Conservation (phyloP, 805 yeast species). For the Candida ortonii region DNA sequence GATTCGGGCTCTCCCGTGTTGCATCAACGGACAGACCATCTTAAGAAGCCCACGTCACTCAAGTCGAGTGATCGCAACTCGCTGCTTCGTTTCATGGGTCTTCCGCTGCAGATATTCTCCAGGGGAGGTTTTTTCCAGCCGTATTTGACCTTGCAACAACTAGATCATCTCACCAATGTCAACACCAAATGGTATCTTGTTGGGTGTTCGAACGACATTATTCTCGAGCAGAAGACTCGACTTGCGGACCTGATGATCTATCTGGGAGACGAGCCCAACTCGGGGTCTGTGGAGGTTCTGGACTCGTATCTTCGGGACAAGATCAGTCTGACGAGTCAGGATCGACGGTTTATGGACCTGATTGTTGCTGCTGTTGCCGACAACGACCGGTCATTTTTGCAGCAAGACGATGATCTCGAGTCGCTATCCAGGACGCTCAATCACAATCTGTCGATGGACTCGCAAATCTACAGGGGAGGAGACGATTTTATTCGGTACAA, state of each 20-base stretch:
- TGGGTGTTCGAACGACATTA: conserved; percentile 85
- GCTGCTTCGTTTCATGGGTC: conserved; percentile 73
- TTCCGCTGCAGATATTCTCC: conserved; percentile 84
- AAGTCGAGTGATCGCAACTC: conserved; percentile 78
- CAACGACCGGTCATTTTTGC: conserved; percentile 23
- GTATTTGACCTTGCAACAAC: conserved; percentile 89
- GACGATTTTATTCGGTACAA: conserved; percentile 87
- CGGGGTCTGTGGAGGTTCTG: conserved; percentile 43
- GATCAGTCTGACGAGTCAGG: conserved; percentile 53
- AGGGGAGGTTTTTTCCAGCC: conserved; percentile 89
- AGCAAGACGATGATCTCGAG: conserved; percentile 33
- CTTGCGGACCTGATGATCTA: conserved; percentile 72
- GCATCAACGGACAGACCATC: conserved; percentile 45
- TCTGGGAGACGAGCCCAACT: conserved; percentile 44
- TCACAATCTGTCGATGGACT: conserved; percentile 39
- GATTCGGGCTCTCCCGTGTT: conserved; percentile 79
- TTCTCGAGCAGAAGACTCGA: conserved; percentile 60
- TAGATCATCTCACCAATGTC: conserved; percentile 61
- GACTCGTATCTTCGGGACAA: conserved; percentile 41
- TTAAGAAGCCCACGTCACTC: conserved; percentile 62
- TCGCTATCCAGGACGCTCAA: conserved; percentile 26
- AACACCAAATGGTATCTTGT: conserved; percentile 64
- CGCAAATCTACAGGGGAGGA: conserved; percentile 52
- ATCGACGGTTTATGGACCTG: conserved; percentile 70
- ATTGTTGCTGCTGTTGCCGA: conserved; percentile 49